Base-by-base conservation (phyloP, 345 rosid genomes). In the Xanthoceras sorbifolium region DNA sequence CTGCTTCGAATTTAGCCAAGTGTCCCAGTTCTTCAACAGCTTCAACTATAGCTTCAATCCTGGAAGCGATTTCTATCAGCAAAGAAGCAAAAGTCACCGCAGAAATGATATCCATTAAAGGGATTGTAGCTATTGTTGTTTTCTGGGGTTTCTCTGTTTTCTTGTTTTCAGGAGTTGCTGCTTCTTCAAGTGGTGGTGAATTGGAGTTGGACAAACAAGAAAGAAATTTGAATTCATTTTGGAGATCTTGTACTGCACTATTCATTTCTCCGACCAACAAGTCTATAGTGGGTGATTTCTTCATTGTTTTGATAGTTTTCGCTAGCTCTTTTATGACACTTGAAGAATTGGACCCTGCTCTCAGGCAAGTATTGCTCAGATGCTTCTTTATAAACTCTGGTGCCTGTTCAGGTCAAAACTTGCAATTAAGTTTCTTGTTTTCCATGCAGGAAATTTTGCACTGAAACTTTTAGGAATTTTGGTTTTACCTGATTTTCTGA, bases 361-460 rank as follows among this genome's bases (percentile, higher is more conserved):
- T 81, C 72, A 76, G 23, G 83, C 88, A 86, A 12, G 36, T 36
- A 11, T 14, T 72, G 52, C 82, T 54, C 17, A 86, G 76, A 36
- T 76, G 85, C 38, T 84, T 80, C 89, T 83, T 86, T 44, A 84
- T 48, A 9, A 59, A 64, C 14, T 81, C 86, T 23, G 87, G 74
- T 0, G 76, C 84, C 91, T 88, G 83, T 60, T 52, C 31, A 36
- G 48, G 40, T 52, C 6, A 38, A 22, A 70, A 32, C n/a, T 44
- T 44, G 25, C n/a, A 5, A 22, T 76, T 26, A n/a, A 63, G 66
- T 15, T 40, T 75, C 64, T 29, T n/a, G 17, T 22, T 50, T 9
- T 17, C 20, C 4, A 12, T 9, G 23, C 15, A 62, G 22, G 28
- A 18, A 40, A 1, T 18, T 14, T 26, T 28, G 7, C 10, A 42